These are phyloP conservation scores for Cordyceps militaris DNA, from an alignment of 2,329 filamentous ascomycete species.

Conservation along the genomic window DNA sequence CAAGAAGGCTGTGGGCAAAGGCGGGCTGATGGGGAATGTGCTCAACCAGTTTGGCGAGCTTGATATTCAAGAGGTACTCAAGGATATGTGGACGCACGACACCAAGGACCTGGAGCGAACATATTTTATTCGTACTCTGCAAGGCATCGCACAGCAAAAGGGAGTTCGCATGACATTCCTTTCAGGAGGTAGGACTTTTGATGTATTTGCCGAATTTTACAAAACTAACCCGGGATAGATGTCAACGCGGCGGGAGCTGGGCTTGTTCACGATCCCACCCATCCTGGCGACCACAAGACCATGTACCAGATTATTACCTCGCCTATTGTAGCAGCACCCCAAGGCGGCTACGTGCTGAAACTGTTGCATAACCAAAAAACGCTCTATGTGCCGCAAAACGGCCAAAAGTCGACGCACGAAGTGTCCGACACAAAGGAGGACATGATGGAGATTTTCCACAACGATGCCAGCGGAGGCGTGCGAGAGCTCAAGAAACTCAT, in stretches of 20 bases:
- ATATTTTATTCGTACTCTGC: conserved; percentile 90
- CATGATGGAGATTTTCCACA: conserved; percentile 99
- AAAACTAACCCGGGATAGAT: conserved; percentile 35
- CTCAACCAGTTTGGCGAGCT: conserved; percentile 95
- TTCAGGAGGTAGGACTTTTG: conserved; percentile 60
- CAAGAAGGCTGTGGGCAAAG: conserved; percentile 94
- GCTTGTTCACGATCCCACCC: conserved; percentile 85
- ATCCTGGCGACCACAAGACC: conserved; percentile 91
- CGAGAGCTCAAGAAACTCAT: conserved; percentile 88
- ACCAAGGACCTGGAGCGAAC: conserved; percentile 96
- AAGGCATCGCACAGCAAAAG: conserved; percentile 92
- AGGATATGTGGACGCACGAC: conserved; percentile 97
- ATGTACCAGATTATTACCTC: conserved; percentile 99
- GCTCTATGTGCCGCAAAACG: conserved; percentile 85
- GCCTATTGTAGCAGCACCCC: conserved; percentile 83
- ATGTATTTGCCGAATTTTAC: not conserved
- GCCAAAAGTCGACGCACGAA: conserved; percentile 64
- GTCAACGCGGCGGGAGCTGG: conserved; percentile 90
- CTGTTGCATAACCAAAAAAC: conserved; percentile 93
- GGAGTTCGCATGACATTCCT: conserved; percentile 95
- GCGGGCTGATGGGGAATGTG: conserved; percentile 89
- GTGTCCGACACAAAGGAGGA: conserved; percentile 94
- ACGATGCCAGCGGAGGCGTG: conserved; percentile 75
- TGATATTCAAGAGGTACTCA: conserved; percentile 85
- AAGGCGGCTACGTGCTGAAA: conserved; percentile 78